Conservation (phyloP, 2,329 filamentous ascomycete species). For the Phaeomoniella chlamydospora region DNA sequence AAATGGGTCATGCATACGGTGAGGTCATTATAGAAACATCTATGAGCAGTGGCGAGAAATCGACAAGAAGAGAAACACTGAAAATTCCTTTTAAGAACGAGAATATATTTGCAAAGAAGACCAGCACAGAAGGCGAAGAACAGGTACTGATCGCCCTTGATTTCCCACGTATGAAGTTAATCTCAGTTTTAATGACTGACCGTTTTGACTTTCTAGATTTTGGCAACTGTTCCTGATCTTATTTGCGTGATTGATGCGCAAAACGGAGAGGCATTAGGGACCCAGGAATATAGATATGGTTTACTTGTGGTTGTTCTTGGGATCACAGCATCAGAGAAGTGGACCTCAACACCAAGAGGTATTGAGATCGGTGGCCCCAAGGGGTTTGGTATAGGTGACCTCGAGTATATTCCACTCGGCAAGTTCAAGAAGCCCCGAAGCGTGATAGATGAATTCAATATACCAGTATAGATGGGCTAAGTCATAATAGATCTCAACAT, state of each 20-base stretch:
- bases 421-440: constrained; percentile 12
- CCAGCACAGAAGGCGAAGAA: constrained; percentile 5
- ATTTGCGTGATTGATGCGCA: constrained; percentile 8
- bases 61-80: constrained; percentile 5
- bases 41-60: too few relatives aligned
- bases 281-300: constrained; percentile 28
- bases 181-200: too few relatives aligned
- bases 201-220: too few relatives aligned
- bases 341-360: constrained; percentile 25
- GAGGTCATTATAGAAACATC: constrained; percentile 11
- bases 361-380: constrained; percentile 25
- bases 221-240: constrained; percentile 17
- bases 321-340: constrained; percentile 34
- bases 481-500: too few relatives aligned
- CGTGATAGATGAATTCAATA: constrained; percentile 15
- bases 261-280: constrained; percentile 9
- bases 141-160: too few relatives aligned
- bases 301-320: constrained; percentile 35
- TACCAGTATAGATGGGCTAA: background rate
- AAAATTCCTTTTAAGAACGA: constrained; percentile 17
- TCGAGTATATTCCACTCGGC: constrained; percentile 11
- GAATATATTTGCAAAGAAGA: constrained; percentile 12
- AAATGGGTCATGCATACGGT: constrained; percentile 24
- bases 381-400: constrained; percentile 17
- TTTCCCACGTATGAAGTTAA: too few relatives aligned